Percentiles rank a stretch among this genome's conserved stretches.
phyloP scores from a whole-genome alignment of 768 basidiomycete genomes.

The Russula virescens region DNA sequence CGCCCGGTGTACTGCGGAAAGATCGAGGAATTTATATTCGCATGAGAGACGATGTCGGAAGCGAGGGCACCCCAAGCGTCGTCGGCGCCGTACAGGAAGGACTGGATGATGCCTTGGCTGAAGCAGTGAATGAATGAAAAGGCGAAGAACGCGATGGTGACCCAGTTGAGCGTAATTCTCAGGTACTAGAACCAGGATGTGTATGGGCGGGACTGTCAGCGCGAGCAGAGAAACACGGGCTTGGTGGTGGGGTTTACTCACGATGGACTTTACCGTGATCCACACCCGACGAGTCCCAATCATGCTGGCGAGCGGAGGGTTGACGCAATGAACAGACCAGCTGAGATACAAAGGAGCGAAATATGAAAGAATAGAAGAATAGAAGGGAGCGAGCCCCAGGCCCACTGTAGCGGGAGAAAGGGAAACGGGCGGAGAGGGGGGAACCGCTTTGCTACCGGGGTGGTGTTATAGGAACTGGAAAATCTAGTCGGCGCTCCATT shows the following conservation, averaged over 20 bases:
- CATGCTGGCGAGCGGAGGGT: background rate
- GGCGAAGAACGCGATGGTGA: constrained; percentile 42
- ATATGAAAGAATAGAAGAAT: background rate
- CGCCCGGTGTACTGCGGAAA: constrained; percentile 30
- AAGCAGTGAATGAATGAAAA: constrained; percentile 48
- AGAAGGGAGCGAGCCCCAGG: background rate
- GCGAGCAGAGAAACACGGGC: background rate
- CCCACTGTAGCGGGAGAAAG: background rate
- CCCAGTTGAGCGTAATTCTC: constrained; percentile 30
- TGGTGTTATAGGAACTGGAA: background rate
- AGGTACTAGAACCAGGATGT: constrained; percentile 26
- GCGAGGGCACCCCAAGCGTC: constrained; percentile 36
- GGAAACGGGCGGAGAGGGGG: background rate
- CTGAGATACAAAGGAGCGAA: background rate
- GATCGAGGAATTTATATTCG: constrained; percentile 34
- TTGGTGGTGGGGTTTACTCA: background rate
- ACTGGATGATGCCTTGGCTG: constrained; percentile 46
- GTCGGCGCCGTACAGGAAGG: constrained; percentile 44
- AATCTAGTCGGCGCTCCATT: background rate
- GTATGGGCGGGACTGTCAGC: background rate
- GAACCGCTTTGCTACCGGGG: background rate
- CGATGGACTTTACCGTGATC: constrained; percentile 1
- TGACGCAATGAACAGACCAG: constrained; percentile 8
- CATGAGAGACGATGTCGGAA: constrained; percentile 34
- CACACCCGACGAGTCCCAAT: background rate